Evolutionary conservation across 495 filamentous ascomycete genomes (phyloP).

Genomic region (Penicillium roqueforti): DNA sequence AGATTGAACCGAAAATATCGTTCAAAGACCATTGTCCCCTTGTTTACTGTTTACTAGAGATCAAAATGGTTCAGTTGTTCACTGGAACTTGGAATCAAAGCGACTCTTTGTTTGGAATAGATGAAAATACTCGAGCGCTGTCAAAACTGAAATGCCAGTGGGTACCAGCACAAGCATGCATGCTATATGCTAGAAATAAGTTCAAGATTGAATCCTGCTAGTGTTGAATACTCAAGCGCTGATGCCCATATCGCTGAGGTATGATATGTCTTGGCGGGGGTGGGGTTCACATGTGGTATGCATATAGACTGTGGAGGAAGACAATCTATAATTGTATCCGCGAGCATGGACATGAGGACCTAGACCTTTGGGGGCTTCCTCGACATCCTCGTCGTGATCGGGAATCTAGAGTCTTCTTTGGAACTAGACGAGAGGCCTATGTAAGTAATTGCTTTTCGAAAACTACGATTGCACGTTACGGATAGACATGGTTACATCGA

Average conservation of each 20-base stretch:
- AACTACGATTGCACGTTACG: background rate
- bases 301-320: background rate
- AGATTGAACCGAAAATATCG: background rate
- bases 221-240: background rate
- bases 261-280: conserved; percentile 3
- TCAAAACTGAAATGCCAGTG: background rate
- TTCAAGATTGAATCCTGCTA: background rate
- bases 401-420: background rate
- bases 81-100: background rate
- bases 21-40: background rate
- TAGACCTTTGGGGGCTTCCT: background rate
- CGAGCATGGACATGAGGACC: background rate
- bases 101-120: background rate
- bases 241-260: background rate
- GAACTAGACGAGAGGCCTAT: no score
- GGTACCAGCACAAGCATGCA: background rate
- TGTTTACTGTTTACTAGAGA: background rate
- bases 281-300: background rate
- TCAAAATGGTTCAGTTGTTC: background rate
- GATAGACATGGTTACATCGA: background rate
- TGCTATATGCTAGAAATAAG: background rate
- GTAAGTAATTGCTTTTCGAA: background rate
- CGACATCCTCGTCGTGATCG: background rate
- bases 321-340: background rate
- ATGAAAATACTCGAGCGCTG: background rate